Evolutionary conservation across 306 rosid species (phyloP).

Genomic region (Benincasa hispida): DNA sequence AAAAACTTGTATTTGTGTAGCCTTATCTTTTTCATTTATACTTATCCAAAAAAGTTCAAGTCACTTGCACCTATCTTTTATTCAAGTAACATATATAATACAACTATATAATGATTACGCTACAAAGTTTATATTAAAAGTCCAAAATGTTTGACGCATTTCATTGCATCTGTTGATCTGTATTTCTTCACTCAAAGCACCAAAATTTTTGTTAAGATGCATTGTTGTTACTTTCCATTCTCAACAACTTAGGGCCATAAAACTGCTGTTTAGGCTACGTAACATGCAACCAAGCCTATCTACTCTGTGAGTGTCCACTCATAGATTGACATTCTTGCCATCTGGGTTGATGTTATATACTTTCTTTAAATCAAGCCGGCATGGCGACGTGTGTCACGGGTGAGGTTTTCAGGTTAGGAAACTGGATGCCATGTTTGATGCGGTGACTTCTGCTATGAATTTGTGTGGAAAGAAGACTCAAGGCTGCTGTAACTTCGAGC

Average conservation of each 20-base stretch:
- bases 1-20: not conserved
- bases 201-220: not conserved
- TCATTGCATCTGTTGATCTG: not conserved
- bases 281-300: not conserved
- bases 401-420: conserved; percentile 53
- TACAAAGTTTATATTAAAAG: not conserved
- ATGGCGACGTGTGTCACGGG: not conserved
- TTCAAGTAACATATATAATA: not conserved
- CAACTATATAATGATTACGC: not conserved
- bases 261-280: not conserved
- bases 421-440: conserved; percentile 70
- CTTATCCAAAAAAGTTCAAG: not conserved
- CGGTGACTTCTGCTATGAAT: conserved; percentile 50
- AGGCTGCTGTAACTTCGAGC: conserved; percentile 52
- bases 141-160: not conserved
- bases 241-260: not conserved
- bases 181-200: not conserved
- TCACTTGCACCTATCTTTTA: not conserved
- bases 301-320: not conserved
- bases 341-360: not conserved
- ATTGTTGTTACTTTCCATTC: not conserved
- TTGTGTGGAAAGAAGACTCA: conserved; percentile 47
- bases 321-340: not conserved
- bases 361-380: not conserved
- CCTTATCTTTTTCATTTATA: not conserved